Evolutionary conservation across 805 yeast genomes (phyloP), one percentile per base, ranked within the genome.

Genomic region (Lipomyces yamanashiensis): DNA sequence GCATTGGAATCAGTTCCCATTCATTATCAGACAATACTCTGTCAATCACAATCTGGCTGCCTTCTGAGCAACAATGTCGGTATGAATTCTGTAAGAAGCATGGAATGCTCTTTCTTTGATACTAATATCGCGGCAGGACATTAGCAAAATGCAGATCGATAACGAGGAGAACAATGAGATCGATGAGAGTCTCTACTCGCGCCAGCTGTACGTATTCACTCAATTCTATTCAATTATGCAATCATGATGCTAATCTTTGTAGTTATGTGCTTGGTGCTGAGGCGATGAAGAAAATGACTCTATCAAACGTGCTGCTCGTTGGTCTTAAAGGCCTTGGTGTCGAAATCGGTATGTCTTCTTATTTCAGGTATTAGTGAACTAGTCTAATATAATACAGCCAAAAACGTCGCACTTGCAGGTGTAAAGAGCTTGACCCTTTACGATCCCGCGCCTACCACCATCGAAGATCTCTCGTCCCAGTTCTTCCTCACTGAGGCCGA

Each of bases 231-330:
- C 36, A 33, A 4, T 17, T 21, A 39, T 41, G 9, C 23, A 7
- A n/a, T n/a, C 9, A 1, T 13, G 57, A 43, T 10, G 54, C 39
- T 15, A 23, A 6, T n/a, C n/a, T n/a, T 3, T 3, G 7, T 15
- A 59, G 65, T 4, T 91, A 93, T 72, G 99, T 95, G 58, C 79
- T 95, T 69, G 99, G 99, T 67, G 92, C 90, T 72, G 99, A 95
- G 70, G 99, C 99, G 58, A 95, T 95, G 99, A 81, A 92, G 71
- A 90, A 91, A 76, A 90, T 95, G 98, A 97, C 92, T 72, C 82
- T 85, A 69, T 92, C 98, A 33, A 91, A 89, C 71, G 97, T 95
- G n/a, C 83, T 95, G 55, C 82, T 95, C 54, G 85, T 92, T 67
- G 99, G 99, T 2, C 80, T 93, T 61, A 87, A 86, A 74, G 99